Evolutionary conservation across 2,329 filamentous ascomycete species (phyloP), one percentile per base, ranked within the genome.

Genomic region (Clonostachys sp.): DNA sequence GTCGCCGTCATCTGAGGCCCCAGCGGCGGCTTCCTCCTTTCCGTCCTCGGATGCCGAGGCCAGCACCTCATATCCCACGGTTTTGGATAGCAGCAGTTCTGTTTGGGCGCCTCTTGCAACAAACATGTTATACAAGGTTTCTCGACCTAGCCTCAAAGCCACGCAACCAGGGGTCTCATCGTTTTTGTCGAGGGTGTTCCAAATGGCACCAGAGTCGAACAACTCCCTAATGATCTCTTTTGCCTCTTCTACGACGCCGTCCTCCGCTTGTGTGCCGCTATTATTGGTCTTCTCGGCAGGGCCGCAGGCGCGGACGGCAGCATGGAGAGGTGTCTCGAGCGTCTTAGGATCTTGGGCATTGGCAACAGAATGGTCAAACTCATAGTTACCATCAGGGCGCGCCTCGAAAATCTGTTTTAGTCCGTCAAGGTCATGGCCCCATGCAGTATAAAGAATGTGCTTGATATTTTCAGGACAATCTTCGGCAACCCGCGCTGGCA

Each of bases 101-200:
- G 92, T 92, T 45, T 92, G 78, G 47, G 96, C 89, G 14, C 94
- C 94, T 3, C 92, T 92, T 61, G 92, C 88, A 8, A 97, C 87
- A 62, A 92, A 89, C 48, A 91, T 66, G 39, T 86, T 80, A 62
- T 99, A 97, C 35, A 96, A 69, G 44, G 81, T 77, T 46, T 68
- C 75, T 57, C 88, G 72, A 0, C 87, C 86, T 20, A 96, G 63
- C 24, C 82, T 72, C 49, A 77, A 74, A 9, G 94, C 94, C 41
- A 96, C 72, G 63, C 92, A 97, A 8, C 91, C 94, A 0, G 94
- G 91, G 4, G 94, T 97, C 74, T 97, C 92, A 57, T 90, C 80
- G 56, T 89, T 86, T 55, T 75, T 70, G 65, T 97, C 90, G 48
- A 97, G 74, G 63, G 96, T 91, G 70, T 99, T 99, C 94, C 94